A percentile compares a stretch with the other conserved stretches of the same genome.
Conservation (phyloP, 306 rosid genomes). For the Cucumis cinereus region DNA sequence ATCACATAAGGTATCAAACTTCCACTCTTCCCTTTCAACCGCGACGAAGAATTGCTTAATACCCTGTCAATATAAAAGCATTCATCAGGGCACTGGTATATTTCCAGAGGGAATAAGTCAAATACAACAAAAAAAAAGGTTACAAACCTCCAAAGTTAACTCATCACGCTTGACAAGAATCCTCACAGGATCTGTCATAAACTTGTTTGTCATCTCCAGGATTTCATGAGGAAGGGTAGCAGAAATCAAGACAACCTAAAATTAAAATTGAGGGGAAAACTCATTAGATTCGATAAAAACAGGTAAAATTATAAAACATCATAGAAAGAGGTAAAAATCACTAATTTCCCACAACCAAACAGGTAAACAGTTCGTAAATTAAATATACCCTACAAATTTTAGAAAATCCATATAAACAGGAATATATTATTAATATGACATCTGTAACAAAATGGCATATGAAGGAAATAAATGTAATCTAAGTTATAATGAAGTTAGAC, state of each 20-base stretch:
- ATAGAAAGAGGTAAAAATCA: not conserved
- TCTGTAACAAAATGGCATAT: not conserved
- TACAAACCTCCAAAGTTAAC: slow-evolving; percentile 80
- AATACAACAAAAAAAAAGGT: not conserved
- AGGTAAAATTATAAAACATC: not conserved
- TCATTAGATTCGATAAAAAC: not conserved
- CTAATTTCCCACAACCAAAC: not conserved
- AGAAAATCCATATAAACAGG: not conserved
- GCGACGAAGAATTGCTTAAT: slow-evolving; percentile 98
- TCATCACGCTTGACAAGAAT: slow-evolving; percentile 99
- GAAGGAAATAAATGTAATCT: not conserved
- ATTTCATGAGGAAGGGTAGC: slow-evolving; percentile 99
- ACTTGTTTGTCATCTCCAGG: slow-evolving; percentile 88
- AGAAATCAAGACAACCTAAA: slow-evolving; percentile 86
- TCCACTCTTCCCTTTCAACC: slow-evolving; percentile 96
- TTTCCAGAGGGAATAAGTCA: slow-evolving; percentile 2
- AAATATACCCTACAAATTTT: not conserved
- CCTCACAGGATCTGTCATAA: slow-evolving; percentile 97
- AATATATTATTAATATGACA: not conserved
- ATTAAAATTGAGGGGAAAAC: not conserved
- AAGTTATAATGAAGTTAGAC: not conserved
- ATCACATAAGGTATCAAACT: slow-evolving; percentile 93
- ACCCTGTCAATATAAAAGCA: slow-evolving; percentile 40
- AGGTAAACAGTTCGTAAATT: not conserved
- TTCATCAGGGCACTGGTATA: slow-evolving; percentile 10